Conservation (phyloP, 73 alveolate species). For the Stentor coeruleus region DNA sequence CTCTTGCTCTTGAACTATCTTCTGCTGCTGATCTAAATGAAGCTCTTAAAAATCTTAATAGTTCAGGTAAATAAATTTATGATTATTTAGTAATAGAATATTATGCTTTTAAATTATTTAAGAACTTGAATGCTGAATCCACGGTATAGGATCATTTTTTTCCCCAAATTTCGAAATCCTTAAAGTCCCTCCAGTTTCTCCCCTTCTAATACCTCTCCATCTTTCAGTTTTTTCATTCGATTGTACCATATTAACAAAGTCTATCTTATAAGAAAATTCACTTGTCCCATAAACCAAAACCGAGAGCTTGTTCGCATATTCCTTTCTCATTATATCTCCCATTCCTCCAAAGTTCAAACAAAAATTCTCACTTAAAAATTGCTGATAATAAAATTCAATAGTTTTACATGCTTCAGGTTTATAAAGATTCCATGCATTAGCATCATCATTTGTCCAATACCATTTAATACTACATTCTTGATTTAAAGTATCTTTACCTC, state of each 20-base stretch:
- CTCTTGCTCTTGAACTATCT: too few relatives aligned
- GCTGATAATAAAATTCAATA: not conserved
- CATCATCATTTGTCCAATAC: not conserved
- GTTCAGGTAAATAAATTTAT: too few relatives aligned
- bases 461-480: not conserved
- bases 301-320: not conserved
- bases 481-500: not conserved
- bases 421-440: not conserved
- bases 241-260: not conserved
- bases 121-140: not conserved
- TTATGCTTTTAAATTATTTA: too few relatives aligned
- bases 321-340: not conserved
- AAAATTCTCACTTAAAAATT: not conserved
- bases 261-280: not conserved
- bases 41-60: too few relatives aligned
- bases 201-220: not conserved
- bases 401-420: not conserved
- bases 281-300: not conserved
- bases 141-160: not conserved
- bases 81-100: too few relatives aligned
- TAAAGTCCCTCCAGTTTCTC: not conserved
- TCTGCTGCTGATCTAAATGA: too few relatives aligned
- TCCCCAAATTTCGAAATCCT: not conserved
- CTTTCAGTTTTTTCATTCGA: not conserved
- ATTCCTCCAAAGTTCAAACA: not conserved